Percentiles rank a stretch among this genome's conserved stretches.
Conservation (phyloP, 306 rosid genomes). For the Citrullus colocynthis region DNA sequence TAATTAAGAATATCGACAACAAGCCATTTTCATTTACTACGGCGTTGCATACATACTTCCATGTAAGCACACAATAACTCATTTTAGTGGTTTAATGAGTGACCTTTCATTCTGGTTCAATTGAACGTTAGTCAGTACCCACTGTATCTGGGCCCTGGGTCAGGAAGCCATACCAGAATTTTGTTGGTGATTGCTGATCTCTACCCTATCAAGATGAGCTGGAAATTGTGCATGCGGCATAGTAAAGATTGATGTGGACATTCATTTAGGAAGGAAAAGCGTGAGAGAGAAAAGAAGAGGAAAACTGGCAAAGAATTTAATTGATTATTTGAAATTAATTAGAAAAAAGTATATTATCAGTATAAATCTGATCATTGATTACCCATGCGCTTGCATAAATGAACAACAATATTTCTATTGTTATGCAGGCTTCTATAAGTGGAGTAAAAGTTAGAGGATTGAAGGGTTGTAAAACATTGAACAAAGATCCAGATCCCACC, state of each 20-base stretch:
- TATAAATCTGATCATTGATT: not conserved
- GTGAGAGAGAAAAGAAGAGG: not conserved
- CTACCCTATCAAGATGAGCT: not conserved
- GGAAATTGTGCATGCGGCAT: not conserved
- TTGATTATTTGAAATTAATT: not conserved
- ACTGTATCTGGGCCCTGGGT: not conserved
- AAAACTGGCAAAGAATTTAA: not conserved
- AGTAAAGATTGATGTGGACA: not conserved
- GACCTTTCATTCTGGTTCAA: not conserved
- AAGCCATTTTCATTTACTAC: slow-evolving; percentile 76
- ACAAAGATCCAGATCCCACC: slow-evolving; percentile 79
- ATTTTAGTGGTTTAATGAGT: not conserved
- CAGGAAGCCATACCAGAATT: not conserved
- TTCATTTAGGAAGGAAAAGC: not conserved
- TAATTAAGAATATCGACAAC: slow-evolving; percentile 60
- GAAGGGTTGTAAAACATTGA: slow-evolving; percentile 71
- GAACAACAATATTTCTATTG: not conserved
- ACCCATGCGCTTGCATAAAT: not conserved
- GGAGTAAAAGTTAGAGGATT: slow-evolving; percentile 72
- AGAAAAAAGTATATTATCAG: not conserved
- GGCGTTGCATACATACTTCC: slow-evolving; percentile 82
- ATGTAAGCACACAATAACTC: slow-evolving; percentile 28
- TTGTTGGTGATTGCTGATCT: not conserved
- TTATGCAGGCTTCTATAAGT: slow-evolving; percentile 59
- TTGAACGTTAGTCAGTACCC: not conserved